These are phyloP conservation scores for Dioszegia aurantiaca DNA, from an alignment of 768 basidiomycete genomes.

Conservation along the genomic window DNA sequence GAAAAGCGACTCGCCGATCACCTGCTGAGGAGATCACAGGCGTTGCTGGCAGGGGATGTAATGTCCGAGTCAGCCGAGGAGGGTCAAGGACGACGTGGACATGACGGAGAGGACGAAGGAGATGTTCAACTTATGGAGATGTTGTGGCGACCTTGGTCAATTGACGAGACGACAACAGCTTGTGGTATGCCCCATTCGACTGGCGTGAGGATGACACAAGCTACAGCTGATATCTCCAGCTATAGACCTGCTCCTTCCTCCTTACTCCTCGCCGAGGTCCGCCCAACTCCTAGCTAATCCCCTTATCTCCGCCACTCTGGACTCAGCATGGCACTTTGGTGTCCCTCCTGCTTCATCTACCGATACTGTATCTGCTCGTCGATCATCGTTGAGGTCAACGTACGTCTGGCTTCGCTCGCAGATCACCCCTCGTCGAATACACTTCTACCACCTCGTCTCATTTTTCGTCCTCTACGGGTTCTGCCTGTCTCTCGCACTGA, in stretches of 20 bases:
- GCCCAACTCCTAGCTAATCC: constrained; percentile 5
- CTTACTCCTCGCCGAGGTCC: background rate
- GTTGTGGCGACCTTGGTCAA: constrained; percentile 2
- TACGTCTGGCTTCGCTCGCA: background rate
- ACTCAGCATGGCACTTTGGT: constrained; percentile 5
- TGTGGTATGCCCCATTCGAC: too few species aligned
- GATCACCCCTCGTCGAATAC: background rate
- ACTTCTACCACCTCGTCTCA: constrained; percentile 22
- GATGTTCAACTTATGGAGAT: constrained; percentile 7
- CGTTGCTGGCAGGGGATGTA: too few species aligned
- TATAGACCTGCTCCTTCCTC: constrained; percentile 17
- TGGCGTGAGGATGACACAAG: too few species aligned
- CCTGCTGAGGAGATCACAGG: too few species aligned
- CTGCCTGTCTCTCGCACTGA: constrained; percentile 20
- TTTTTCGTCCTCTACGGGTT: constrained; percentile 22
- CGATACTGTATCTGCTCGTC: background rate
- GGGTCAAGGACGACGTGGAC: background rate
- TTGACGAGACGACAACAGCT: background rate
- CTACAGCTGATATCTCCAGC: background rate
- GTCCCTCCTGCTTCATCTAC: background rate
- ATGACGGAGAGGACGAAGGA: background rate
- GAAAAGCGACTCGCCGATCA: too few species aligned
- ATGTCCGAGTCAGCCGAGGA: too few species aligned
- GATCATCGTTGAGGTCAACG: background rate
- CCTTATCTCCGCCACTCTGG: constrained; percentile 6